Base-by-base conservation (phyloP, 2,329 filamentous ascomycete genomes). In the Colletotrichum sp. region DNA sequence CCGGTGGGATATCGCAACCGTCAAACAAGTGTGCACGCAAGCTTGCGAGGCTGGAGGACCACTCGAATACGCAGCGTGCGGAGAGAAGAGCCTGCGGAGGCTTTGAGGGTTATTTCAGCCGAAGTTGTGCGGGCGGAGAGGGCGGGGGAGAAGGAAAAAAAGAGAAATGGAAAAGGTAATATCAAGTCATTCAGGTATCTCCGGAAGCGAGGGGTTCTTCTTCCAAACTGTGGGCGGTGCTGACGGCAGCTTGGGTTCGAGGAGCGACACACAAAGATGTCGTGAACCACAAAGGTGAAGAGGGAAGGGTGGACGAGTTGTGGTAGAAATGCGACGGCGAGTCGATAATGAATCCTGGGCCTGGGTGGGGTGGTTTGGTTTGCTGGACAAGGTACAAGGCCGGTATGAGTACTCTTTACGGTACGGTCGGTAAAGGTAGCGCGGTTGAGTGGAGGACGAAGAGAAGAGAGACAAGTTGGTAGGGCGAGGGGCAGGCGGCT, bases 401-500 rank as follows among this genome's bases (percentile, higher is more conserved):
- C 70, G 34, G 73, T 70, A 74, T 74, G 34, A 60, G 48, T 66
- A 61, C 56, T 61, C 56, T 61, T 61, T 61, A 58, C 48, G 65
- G 66, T 25, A 27, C 22, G 34, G 62, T 67, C n/a, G 74, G 60
- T 56, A 75, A 62, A 16, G 64, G 39, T 32, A 67, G 70, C 71
- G 71, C 30, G 67, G 62, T 66, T 52, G 64, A 68, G 69, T 68
- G 75, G 66, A 68, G 74, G 76, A 66, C 43, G 74, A 70, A 74
- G 74, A 75, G 71, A 43, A 76, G 71, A 76, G 71, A 76, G 71
- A 76, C 60, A 75, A 62, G 36, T 70, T 69, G 70, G 71, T 70
- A 74, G 30, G 66, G 74, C 74, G 71, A 76, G 71, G 74, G 74
- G 71, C 70, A 75, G 73, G 73, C 73, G 70, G 70, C 73, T 75